Conservation (phyloP, 2,329 filamentous ascomycete genomes). For the Scorias spongiosa region DNA sequence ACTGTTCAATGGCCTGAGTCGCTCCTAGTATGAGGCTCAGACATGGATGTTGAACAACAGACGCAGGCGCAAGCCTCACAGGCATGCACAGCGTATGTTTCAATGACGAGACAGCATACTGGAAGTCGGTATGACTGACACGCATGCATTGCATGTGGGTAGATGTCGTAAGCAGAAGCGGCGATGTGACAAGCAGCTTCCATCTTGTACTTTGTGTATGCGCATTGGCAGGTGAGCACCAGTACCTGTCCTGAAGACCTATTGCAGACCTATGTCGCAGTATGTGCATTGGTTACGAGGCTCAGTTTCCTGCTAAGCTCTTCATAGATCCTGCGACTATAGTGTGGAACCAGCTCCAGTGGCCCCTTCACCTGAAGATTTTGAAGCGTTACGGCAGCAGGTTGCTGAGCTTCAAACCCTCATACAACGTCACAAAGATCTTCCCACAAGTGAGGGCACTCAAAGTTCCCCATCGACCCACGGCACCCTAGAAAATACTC, state of each 20-base stretch:
- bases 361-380: conserved; percentile 9
- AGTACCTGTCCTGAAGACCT: not conserved
- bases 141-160: too few relatives aligned
- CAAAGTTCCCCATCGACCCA: not conserved
- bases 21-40: too few relatives aligned
- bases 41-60: too few relatives aligned
- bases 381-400: conserved; percentile 9
- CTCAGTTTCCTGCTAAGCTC: not conserved
- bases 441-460: not conserved
- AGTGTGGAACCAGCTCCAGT: conserved; percentile 4
- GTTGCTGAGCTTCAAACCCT: conserved; percentile 11
- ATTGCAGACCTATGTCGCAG: not conserved
- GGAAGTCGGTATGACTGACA: too few relatives aligned
- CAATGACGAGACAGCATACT: too few relatives aligned
- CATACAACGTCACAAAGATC: not conserved
- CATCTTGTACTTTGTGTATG: conserved; percentile 32
- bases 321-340: conserved; percentile 10
- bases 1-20: too few relatives aligned
- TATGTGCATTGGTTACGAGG: too few relatives aligned
- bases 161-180: conserved; percentile 34
- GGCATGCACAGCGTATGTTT: conserved; percentile 23
- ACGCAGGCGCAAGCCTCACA: conserved; percentile 17
- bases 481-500: not conserved
- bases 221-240: conserved; percentile 8
- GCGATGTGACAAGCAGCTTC: conserved; percentile 37